A percentile compares a stretch with the other conserved stretches of the same genome.
Evolutionary conservation across 2,329 filamentous ascomycete genomes (phyloP).

Genomic region (Simplicillium aogashimaense): DNA sequence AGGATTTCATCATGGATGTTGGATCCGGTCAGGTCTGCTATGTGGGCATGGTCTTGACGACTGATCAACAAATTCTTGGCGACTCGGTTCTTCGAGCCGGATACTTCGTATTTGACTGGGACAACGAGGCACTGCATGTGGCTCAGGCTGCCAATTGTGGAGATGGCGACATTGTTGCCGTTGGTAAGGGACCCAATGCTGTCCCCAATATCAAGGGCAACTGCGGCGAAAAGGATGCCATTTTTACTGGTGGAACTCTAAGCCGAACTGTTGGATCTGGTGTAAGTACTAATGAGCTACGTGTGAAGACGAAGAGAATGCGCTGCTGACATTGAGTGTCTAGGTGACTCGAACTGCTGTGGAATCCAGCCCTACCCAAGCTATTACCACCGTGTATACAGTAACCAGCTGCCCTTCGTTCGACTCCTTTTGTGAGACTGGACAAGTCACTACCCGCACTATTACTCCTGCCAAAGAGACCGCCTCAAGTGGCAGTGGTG

Average conservation of each 20-base stretch:
- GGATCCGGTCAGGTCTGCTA: constrained; percentile 25
- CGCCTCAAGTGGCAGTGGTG: constrained; percentile 8
- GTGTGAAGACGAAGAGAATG: no score
- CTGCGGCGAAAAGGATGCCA: constrained; percentile 20
- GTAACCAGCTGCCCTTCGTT: constrained; percentile 16
- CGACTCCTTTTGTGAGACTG: constrained; percentile 13
- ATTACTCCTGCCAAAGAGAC: constrained; percentile 10
- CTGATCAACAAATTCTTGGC: constrained; percentile 32
- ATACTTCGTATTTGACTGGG: constrained; percentile 37
- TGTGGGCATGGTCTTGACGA: constrained; percentile 27
- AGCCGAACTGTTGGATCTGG: no score
- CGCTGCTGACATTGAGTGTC: no score
- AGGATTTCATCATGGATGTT: constrained; percentile 39
- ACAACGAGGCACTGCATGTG: constrained; percentile 29
- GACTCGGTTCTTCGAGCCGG: constrained; percentile 32
- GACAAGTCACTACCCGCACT: constrained; percentile 15
- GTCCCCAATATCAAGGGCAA: constrained; percentile 24
- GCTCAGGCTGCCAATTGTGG: constrained; percentile 31
- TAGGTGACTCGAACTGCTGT: background rate
- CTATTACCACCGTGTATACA: constrained; percentile 16
- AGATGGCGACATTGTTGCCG: constrained; percentile 23
- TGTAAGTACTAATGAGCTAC: no score
- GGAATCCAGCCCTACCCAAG: constrained; percentile 3
- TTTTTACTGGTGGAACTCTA: constrained; percentile 1
- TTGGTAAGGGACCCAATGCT: constrained; percentile 20